Percentiles rank a stretch among this genome's conserved stretches.
Conservation (phyloP, 148 eudicot species). For the Rhododendron henanense region DNA sequence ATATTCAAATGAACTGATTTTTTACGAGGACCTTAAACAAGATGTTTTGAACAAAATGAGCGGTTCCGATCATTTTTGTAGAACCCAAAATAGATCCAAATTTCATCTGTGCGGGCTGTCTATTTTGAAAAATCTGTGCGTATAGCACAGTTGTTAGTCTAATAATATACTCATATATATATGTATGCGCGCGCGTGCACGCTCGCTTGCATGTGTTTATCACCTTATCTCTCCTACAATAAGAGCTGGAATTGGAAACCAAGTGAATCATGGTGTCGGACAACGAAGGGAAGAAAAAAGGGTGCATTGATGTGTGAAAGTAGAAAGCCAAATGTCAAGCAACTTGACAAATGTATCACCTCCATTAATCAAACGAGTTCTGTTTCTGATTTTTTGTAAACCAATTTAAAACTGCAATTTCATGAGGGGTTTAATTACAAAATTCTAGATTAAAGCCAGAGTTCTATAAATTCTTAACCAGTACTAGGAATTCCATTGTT, state of each 20-base stretch:
- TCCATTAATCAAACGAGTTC: not conserved
- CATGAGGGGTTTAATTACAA: not conserved
- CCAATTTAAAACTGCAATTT: not conserved
- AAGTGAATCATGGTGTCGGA: not conserved
- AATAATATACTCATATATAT: no score
- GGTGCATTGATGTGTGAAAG: not conserved
- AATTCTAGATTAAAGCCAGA: not conserved
- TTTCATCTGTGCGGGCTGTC: no score
- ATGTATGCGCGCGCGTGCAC: no score
- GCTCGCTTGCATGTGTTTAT: not conserved
- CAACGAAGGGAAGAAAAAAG: constrained; percentile 8
- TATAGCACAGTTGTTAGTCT: no score
- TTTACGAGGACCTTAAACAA: no score
- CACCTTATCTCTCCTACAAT: not conserved
- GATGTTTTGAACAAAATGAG: no score
- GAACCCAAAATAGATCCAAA: no score
- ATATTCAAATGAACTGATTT: no score
- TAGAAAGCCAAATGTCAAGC: not conserved
- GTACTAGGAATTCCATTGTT: no score
- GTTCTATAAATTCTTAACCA: not conserved
- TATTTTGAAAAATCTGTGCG: no score
- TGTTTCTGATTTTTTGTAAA: not conserved
- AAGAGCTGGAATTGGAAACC: not conserved
- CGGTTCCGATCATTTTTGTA: no score
- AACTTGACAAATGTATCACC: not conserved